Conservation (phyloP, 164 flowering plant species). For the Amborella trichopoda region DNA sequence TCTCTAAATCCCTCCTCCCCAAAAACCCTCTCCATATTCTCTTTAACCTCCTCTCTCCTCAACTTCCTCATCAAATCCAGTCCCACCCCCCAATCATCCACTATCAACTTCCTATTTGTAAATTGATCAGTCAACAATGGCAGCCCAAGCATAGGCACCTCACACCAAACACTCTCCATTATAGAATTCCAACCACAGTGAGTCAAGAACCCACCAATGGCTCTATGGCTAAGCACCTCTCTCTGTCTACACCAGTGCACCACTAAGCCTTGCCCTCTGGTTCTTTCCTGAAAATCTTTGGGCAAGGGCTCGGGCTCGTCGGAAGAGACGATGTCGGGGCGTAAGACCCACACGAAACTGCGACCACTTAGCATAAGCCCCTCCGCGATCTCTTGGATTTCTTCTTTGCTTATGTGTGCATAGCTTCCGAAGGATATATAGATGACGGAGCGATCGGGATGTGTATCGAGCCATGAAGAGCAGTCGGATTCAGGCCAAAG, state of each 20-base stretch:
- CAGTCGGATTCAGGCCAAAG: constrained; percentile 76
- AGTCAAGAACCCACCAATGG: constrained; percentile 66
- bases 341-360: constrained; percentile 60
- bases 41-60: constrained; percentile 23
- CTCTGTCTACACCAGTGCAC: constrained; percentile 66
- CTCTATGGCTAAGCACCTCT: constrained; percentile 36
- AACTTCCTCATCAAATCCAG: constrained; percentile 16
- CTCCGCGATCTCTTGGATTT: constrained; percentile 45
- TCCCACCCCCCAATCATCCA: constrained; percentile 74
- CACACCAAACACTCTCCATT: constrained; percentile 53
- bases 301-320: constrained; percentile 39
- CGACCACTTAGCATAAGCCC: constrained; percentile 45
- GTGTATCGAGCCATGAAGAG: constrained; percentile 53
- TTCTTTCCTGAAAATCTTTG: constrained; percentile 20
- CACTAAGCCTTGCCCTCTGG: constrained; percentile 27
- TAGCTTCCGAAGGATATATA: constrained; percentile 82
- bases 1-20: constrained; percentile 28
- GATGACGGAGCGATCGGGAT: constrained; percentile 53
- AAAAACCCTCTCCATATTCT: constrained; percentile 31
- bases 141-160: constrained; percentile 46
- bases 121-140: constrained; percentile 72
- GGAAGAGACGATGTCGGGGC: constrained; percentile 60
- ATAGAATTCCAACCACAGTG: constrained; percentile 88
- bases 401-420: constrained; percentile 42
- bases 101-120: constrained; percentile 63